Conservation (phyloP, 176 grass and related monocot species). For the Dactylis glomerata region DNA sequence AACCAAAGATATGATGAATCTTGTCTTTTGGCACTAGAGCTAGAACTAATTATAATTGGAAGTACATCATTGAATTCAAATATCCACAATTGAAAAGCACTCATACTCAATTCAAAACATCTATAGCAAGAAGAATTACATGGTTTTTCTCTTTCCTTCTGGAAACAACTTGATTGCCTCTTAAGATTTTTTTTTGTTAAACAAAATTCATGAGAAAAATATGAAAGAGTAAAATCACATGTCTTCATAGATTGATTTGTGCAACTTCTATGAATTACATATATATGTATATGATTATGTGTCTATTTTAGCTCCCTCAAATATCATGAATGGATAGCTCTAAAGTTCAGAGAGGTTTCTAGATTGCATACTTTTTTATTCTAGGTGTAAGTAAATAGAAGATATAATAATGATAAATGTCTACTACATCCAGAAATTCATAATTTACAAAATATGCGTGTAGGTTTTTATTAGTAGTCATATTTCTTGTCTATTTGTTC, state of each 20-base stretch:
- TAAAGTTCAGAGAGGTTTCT: background rate
- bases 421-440: no score
- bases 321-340: background rate
- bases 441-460: no score
- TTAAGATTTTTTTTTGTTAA: background rate
- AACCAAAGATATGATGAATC: no score
- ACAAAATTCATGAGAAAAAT: background rate
- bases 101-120: background rate
- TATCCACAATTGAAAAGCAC: background rate
- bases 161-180: background rate
- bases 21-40: no score
- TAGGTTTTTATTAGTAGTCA: no score
- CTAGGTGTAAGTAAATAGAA: background rate
- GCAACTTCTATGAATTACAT: background rate
- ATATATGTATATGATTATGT: background rate
- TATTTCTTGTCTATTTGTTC: no score
- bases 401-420: background rate
- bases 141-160: background rate
- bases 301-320: background rate
- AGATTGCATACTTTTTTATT: background rate
- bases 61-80: background rate
- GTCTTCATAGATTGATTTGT: background rate
- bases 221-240: background rate
- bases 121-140: background rate
- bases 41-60: no score